These are phyloP conservation scores for Fusarium nygamai DNA, from an alignment of 2,329 filamentous ascomycete species.

Conservation along the genomic window DNA sequence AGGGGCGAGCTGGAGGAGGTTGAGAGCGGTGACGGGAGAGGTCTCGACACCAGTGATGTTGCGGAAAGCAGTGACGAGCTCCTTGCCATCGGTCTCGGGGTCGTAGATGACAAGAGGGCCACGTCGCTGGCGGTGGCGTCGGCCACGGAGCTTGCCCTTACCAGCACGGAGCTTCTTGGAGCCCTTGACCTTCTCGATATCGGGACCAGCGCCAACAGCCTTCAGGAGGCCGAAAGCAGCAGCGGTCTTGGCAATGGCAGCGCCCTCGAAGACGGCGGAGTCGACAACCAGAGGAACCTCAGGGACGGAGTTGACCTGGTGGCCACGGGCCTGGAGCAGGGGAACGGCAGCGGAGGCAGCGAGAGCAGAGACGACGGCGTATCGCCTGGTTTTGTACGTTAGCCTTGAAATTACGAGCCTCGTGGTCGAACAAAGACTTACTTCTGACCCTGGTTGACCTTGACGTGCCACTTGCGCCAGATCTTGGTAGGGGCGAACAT, in stretches of 20 bases:
- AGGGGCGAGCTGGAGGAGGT: conserved; percentile 98
- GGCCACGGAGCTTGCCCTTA: conserved; percentile 98
- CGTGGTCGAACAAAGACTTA: conserved; percentile 55
- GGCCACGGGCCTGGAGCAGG: conserved; percentile 95
- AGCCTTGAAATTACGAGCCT: conserved; percentile 12
- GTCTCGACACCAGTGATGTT: conserved; percentile 99
- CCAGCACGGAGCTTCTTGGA: conserved; percentile 97
- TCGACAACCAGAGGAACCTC: conserved; percentile 98
- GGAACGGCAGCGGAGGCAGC: conserved; percentile 95
- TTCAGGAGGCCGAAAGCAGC: conserved; percentile 87
- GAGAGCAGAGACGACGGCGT: conserved; percentile 96
- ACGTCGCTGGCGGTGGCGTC: conserved; percentile 96
- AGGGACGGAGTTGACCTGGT: conserved; percentile 90
- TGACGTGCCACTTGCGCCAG: conserved; percentile 99
- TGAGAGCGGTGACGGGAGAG: conserved; percentile 89
- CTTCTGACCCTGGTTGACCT: conserved; percentile 99
- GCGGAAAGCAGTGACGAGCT: conserved; percentile 93
- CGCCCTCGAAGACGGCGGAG: conserved; percentile 85
- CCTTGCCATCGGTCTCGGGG: conserved; percentile 93
- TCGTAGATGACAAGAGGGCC: conserved; percentile 98
- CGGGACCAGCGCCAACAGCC: conserved; percentile 87
- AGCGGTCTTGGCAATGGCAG: conserved; percentile 86
- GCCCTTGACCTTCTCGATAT: conserved; percentile 94
- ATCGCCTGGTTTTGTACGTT: conserved; percentile 71
- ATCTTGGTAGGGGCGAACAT: conserved; percentile 99